These are phyloP conservation scores for Rhodotorula sp. DNA, from an alignment of 1,284 basidiomycete genomes.

Conservation along the genomic window DNA sequence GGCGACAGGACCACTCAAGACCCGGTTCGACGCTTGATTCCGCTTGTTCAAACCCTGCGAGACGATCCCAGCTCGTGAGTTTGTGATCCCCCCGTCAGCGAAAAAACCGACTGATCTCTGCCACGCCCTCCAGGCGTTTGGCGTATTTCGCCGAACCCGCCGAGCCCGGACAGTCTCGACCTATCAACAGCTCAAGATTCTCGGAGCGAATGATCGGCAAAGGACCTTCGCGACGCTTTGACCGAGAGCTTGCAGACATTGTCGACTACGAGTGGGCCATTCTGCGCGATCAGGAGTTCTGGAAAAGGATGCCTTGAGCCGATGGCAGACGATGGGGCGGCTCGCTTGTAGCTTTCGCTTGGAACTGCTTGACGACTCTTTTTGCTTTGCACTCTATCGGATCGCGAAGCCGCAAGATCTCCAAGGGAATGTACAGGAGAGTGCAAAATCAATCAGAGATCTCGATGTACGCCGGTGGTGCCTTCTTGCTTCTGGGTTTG, in stretches of 20 bases:
- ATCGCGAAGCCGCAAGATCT: neutral
- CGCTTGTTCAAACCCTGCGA: neutral
- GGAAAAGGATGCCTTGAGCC: neutral
- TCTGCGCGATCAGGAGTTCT: neutral
- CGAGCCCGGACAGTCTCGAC: neutral
- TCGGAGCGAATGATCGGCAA: neutral
- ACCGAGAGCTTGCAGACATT: neutral
- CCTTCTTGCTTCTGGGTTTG: slow-evolving; percentile 1
- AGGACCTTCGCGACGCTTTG: neutral
- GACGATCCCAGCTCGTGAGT: neutral
- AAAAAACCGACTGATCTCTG: neutral
- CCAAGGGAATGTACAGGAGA: neutral
- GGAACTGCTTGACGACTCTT: neutral
- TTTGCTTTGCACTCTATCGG: neutral
- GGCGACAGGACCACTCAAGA: neutral
- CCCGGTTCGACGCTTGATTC: neutral
- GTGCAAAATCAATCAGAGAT: slow-evolving; percentile 16
- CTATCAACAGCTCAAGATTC: neutral
- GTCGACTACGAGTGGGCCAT: neutral
- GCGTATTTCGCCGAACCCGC: neutral
- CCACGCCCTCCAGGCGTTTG: neutral
- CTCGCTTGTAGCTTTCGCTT: neutral
- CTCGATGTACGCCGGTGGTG: slow-evolving; percentile 21
- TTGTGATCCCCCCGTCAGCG: too few relatives aligned
- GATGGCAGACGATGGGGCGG: too few relatives aligned